Conservation (phyloP, 495 filamentous ascomycete genomes). For the Aspergillus indologenus region DNA sequence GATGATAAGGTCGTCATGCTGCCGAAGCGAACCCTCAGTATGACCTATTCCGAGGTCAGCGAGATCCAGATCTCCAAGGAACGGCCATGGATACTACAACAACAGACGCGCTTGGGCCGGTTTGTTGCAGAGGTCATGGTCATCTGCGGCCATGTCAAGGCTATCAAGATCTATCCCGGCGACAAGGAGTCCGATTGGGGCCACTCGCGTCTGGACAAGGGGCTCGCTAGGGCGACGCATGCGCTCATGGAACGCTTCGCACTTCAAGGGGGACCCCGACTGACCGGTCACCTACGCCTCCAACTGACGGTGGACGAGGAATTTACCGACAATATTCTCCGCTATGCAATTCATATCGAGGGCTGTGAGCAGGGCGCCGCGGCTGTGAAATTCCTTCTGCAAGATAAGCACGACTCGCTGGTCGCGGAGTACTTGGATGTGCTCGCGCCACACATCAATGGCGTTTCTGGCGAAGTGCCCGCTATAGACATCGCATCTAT, state of each 20-base stretch:
- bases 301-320: conserved; percentile 60
- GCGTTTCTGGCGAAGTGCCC: not conserved
- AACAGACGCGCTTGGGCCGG: conserved; percentile 60
- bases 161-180: conserved; percentile 59
- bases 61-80: conserved; percentile 52
- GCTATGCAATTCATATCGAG: conserved; percentile 38
- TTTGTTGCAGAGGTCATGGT: conserved; percentile 69
- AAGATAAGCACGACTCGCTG: conserved; percentile 20
- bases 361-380: conserved; percentile 36
- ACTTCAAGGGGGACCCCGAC: conserved; percentile 35
- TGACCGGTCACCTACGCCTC: conserved; percentile 71
- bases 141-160: conserved; percentile 55
- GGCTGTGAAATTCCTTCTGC: conserved; percentile 27
- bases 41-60: conserved; percentile 54
- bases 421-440: conserved; percentile 36
- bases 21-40: conserved; percentile 49
- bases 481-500: not conserved
- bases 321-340: conserved; percentile 34
- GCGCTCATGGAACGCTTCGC: conserved; percentile 59
- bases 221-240: conserved; percentile 56
- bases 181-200: conserved; percentile 46
- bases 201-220: conserved; percentile 49
- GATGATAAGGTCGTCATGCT: conserved; percentile 49
- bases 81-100: conserved; percentile 65
- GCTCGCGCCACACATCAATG: conserved; percentile 19